phyloP scores from a whole-genome alignment of 495 filamentous ascomycete species.

The Penicillium antarcticum region DNA sequence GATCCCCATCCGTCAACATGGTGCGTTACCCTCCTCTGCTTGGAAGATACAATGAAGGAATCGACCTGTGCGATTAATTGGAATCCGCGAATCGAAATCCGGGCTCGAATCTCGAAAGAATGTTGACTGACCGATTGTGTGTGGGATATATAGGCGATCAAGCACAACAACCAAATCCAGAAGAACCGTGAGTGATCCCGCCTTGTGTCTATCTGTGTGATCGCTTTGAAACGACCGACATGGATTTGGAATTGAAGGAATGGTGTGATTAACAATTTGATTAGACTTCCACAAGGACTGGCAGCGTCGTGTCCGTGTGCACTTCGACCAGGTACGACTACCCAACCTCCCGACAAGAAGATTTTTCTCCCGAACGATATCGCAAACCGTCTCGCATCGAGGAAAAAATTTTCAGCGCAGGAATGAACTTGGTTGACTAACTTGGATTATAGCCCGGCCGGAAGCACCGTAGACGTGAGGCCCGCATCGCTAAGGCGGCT shows the following conservation, averaged over 20 bases:
- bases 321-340: conserved; percentile 94
- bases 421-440: conserved; percentile 26
- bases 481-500: conserved; percentile 88
- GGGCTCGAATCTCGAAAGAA: conserved; percentile 10
- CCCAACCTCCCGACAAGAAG: conserved; percentile 17
- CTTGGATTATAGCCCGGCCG: conserved; percentile 72
- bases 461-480: conserved; percentile 85
- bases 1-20: conserved; percentile 66
- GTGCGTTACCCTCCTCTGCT: conserved; percentile 40
- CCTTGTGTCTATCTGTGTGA: conserved; percentile 1
- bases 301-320: conserved; percentile 94
- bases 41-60: conserved; percentile 5
- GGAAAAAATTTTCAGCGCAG: conserved; percentile 11
- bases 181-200: conserved; percentile 77
- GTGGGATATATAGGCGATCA: conserved; percentile 73
- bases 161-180: conserved; percentile 98
- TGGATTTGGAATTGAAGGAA: conserved; percentile 17
- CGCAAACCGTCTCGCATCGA: conserved; percentile 15
- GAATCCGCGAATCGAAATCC: conserved; percentile 5
- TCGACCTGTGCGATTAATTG: conserved; percentile 8
- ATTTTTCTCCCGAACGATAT: conserved; percentile 20
- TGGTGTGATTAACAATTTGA: conserved; percentile 27
- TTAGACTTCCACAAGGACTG: conserved; percentile 99
- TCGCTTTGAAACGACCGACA: background rate
- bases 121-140: conserved; percentile 31